These are phyloP conservation scores for Mycena indigotica DNA, from an alignment of 768 basidiomycete genomes.

Conservation along the genomic window DNA sequence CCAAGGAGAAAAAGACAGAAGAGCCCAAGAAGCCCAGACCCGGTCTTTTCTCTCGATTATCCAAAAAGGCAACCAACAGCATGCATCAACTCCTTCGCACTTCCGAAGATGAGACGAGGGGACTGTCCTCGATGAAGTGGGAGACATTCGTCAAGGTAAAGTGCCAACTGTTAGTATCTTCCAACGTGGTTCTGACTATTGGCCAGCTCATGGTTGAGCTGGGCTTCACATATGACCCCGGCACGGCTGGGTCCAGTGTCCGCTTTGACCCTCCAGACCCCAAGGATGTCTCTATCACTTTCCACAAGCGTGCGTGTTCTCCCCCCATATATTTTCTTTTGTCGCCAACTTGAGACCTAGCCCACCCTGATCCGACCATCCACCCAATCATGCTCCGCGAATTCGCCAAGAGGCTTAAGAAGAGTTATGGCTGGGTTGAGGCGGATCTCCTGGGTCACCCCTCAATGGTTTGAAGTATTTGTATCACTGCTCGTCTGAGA, in stretches of 20 bases:
- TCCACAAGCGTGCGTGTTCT: conserved; percentile 68
- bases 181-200: neutral
- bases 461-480: neutral
- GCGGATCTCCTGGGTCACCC: conserved; percentile 39
- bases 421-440: conserved; percentile 67
- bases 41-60: conserved; percentile 58
- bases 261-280: conserved; percentile 75
- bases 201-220: conserved; percentile 73
- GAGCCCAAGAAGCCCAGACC: conserved; percentile 46
- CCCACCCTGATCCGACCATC: conserved; percentile 75
- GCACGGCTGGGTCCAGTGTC: conserved; percentile 81
- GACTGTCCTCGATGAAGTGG: conserved; percentile 71
- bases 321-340: conserved; percentile 7
- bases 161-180: conserved; percentile 9
- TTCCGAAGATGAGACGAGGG: conserved; percentile 56
- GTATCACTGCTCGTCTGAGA: no score
- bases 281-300: conserved; percentile 61
- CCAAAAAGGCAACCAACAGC: conserved; percentile 57
- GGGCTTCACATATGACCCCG: conserved; percentile 74
- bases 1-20: conserved; percentile 36
- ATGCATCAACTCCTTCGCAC: conserved; percentile 70
- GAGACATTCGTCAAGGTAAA: conserved; percentile 76
- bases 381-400: conserved; percentile 50
- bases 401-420: conserved; percentile 60
- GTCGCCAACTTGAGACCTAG: conserved; percentile 36